These are phyloP conservation scores for Croton setiger DNA, from an alignment of 441 rosid species.

Conservation along the genomic window DNA sequence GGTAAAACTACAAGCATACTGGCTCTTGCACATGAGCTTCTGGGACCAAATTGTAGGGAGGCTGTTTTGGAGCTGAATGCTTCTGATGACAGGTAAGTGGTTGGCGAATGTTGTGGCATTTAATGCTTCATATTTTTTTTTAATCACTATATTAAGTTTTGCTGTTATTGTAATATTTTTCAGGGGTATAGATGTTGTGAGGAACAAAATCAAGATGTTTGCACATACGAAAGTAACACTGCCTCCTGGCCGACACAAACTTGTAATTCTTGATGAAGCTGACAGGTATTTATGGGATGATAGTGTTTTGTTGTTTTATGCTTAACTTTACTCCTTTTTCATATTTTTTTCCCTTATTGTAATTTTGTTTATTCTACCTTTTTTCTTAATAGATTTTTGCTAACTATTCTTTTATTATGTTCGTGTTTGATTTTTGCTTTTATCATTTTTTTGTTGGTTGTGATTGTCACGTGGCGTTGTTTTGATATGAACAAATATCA, in stretches of 20 bases:
- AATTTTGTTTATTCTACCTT: neutral
- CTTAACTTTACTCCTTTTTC: neutral
- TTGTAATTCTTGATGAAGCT: slow-evolving; percentile 91
- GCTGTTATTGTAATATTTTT: slow-evolving; percentile 1
- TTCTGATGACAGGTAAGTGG: slow-evolving; percentile 79
- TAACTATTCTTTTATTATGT: neutral
- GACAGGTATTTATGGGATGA: slow-evolving; percentile 58
- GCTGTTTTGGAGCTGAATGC: slow-evolving; percentile 96
- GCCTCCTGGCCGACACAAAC: slow-evolving; percentile 83
- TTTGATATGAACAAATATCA: slow-evolving; percentile 26
- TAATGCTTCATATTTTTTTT: neutral
- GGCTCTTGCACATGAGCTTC: slow-evolving; percentile 94
- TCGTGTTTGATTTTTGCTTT: neutral
- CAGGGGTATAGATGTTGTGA: slow-evolving; percentile 93
- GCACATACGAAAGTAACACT: slow-evolving; percentile 93
- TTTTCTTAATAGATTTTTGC: neutral
- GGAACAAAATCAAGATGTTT: slow-evolving; percentile 98
- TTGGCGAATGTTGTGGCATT: neutral
- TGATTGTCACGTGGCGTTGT: neutral
- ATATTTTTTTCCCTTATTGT: neutral
- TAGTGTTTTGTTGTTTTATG: neutral
- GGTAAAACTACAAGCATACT: slow-evolving; percentile 93
- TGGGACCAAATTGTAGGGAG: slow-evolving; percentile 73
- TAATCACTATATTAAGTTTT: neutral
- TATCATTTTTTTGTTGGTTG: neutral